A percentile compares a stretch with the other conserved stretches of the same genome.
Evolutionary conservation across 495 filamentous ascomycete genomes (phyloP).

Genomic region (Penicillium arizonense): DNA sequence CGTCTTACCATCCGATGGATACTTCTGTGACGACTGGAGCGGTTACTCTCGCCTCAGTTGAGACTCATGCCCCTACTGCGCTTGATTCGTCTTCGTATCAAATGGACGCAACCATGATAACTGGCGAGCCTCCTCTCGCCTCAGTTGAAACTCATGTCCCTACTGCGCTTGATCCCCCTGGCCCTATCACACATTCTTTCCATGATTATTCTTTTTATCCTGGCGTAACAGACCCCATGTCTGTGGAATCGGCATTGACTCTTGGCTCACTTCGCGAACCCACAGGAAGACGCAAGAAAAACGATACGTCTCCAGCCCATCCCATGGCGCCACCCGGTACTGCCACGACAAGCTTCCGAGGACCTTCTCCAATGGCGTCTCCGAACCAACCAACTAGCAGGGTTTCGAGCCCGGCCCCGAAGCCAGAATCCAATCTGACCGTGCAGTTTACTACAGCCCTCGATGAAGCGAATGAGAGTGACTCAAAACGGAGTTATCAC

Average conservation of each 20-base stretch:
- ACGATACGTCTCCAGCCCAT: constrained; percentile 12
- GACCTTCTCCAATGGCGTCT: constrained; percentile 9
- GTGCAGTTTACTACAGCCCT: constrained; percentile 27
- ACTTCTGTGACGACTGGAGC: background rate
- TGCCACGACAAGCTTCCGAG: constrained; percentile 15
- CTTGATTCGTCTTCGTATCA: background rate
- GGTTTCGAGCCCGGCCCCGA: background rate
- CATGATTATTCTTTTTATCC: constrained; percentile 9
- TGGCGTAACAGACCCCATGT: constrained; percentile 16
- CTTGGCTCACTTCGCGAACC: constrained; percentile 23
- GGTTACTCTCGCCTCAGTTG: background rate
- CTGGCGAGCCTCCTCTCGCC: background rate
- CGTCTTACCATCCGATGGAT: background rate
- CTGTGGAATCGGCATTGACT: constrained; percentile 12
- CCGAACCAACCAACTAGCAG: background rate
- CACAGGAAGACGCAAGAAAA: constrained; percentile 17
- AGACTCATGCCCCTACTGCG: background rate
- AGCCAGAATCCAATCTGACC: constrained; percentile 17
- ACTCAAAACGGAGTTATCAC: constrained; percentile 28
- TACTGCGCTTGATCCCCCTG: background rate
- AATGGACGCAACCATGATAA: background rate
- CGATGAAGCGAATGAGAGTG: constrained; percentile 23
- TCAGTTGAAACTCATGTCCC: background rate
- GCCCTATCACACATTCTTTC: background rate
- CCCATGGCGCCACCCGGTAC: constrained; percentile 30